A percentile compares a stretch with the other conserved stretches of the same genome.
These are phyloP conservation scores for Cercospora nicotianae DNA, from an alignment of 2,329 filamentous ascomycete genomes.

Conservation along the genomic window DNA sequence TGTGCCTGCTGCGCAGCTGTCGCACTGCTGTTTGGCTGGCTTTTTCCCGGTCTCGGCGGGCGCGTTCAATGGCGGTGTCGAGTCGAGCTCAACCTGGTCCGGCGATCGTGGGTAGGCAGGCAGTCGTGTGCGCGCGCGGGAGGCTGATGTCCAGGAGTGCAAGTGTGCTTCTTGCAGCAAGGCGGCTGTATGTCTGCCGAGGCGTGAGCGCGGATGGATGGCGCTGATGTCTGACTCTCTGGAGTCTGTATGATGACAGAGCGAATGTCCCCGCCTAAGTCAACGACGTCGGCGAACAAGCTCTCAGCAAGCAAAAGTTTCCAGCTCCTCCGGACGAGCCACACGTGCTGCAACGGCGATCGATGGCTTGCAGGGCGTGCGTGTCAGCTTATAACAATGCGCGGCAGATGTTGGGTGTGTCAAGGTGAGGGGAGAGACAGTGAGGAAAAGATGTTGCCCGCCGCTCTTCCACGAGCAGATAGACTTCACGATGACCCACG, in stretches of 20 bases:
- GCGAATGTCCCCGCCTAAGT: not conserved
- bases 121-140: not conserved
- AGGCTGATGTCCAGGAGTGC: not conserved
- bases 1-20: not conserved
- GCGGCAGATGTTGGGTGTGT: not conserved
- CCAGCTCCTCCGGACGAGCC: not conserved
- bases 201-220: not conserved
- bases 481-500: not conserved
- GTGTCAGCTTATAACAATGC: not conserved
- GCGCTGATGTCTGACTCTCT: slow-evolving; percentile 3
- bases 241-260: not conserved
- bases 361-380: not conserved
- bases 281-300: not conserved
- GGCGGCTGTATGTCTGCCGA: not conserved
- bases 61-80: not conserved
- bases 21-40: not conserved
- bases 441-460: not conserved
- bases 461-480: not conserved
- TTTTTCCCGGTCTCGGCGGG: slow-evolving; percentile 5
- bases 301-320: not conserved
- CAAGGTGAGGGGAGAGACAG: not conserved
- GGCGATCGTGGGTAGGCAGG: not conserved
- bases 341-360: not conserved
- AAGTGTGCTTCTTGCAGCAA: not conserved
- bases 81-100: not conserved